phyloP scores from a whole-genome alignment of 1,284 basidiomycete genomes.

The Moniliophthora roreri region DNA sequence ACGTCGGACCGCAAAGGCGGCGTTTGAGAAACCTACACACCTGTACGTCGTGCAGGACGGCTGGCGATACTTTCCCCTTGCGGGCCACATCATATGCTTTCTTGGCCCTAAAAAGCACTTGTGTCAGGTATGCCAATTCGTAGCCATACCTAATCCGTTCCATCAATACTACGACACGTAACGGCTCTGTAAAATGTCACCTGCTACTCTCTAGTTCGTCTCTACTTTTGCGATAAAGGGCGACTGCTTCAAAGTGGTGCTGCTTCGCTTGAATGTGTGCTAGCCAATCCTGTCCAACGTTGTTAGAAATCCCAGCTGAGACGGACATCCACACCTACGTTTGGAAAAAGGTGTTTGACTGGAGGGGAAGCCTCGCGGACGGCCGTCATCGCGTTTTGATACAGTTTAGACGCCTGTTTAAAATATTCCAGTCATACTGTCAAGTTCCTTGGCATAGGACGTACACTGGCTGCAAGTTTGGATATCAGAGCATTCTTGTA shows the following conservation, averaged over 20 bases:
- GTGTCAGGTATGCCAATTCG: conserved; percentile 74
- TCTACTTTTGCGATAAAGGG: conserved; percentile 87
- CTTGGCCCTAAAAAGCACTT: conserved; percentile 71
- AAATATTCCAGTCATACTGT: neutral
- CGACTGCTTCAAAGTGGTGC: conserved; percentile 87
- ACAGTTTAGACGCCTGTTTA: conserved; percentile 64
- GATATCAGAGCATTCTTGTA: conserved; percentile 87
- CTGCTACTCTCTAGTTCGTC: conserved; percentile 88
- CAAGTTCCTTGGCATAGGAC: neutral
- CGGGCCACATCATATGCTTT: conserved; percentile 74
- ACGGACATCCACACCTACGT: conserved; percentile 37
- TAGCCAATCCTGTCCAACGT: conserved; percentile 66
- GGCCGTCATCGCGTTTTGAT: conserved; percentile 53
- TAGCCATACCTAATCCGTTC: conserved; percentile 68
- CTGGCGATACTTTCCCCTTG: conserved; percentile 56
- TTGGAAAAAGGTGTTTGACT: conserved; percentile 50
- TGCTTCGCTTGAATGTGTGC: conserved; percentile 83
- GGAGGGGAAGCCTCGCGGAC: conserved; percentile 50
- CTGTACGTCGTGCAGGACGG: conserved; percentile 77
- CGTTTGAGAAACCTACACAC: conserved; percentile 35
- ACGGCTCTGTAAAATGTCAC: conserved; percentile 32
- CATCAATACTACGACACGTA: conserved; percentile 6
- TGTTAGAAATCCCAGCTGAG: conserved; percentile 7
- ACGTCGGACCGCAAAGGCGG: conserved; percentile 2
- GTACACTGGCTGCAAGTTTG: conserved; percentile 78